Percentiles rank a stretch among this genome's conserved stretches.
Evolutionary conservation across 495 filamentous ascomycete species (phyloP).

Genomic region (Aspergillus campestris): DNA sequence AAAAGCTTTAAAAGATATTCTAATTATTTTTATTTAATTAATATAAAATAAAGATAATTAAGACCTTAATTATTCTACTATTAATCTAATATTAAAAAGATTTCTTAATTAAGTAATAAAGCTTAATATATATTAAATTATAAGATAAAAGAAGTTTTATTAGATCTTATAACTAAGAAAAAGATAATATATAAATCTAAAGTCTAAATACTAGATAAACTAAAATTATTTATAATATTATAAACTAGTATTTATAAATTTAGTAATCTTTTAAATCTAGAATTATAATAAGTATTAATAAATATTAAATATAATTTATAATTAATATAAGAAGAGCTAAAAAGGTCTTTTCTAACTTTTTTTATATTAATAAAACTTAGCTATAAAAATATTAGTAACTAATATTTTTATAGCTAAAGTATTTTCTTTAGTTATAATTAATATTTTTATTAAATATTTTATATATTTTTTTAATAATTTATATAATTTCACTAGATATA

Average conservation of each 20-base stretch:
- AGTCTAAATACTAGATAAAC: conserved; percentile 3
- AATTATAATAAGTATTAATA: too few relatives aligned
- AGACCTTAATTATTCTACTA: neutral
- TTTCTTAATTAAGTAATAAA: neutral
- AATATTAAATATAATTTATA: too few relatives aligned
- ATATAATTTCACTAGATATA: neutral
- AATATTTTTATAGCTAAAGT: conserved; percentile 6
- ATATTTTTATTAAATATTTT: too few relatives aligned
- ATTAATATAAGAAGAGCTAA: too few relatives aligned
- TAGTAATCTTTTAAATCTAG: too few relatives aligned
- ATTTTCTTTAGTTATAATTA: conserved; percentile 6
- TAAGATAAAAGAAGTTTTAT: conserved; percentile 1
- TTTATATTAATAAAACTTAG: too few relatives aligned
- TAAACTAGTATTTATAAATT: too few relatives aligned
- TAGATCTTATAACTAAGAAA: conserved; percentile 3
- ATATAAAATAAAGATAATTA: neutral
- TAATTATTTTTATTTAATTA: conserved; percentile 1
- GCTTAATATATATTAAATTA: conserved; percentile 1
- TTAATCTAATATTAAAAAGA: neutral
- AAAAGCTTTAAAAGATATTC: neutral
- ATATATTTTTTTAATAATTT: too few relatives aligned
- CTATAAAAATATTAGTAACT: conserved; percentile 6
- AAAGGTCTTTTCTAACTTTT: too few relatives aligned
- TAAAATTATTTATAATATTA: too few relatives aligned
- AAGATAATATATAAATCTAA: neutral